A percentile compares a stretch with the other conserved stretches of the same genome.
These are phyloP conservation scores for Tetracladium marchalianum DNA, from an alignment of 495 filamentous ascomycete species.

Conservation along the genomic window DNA sequence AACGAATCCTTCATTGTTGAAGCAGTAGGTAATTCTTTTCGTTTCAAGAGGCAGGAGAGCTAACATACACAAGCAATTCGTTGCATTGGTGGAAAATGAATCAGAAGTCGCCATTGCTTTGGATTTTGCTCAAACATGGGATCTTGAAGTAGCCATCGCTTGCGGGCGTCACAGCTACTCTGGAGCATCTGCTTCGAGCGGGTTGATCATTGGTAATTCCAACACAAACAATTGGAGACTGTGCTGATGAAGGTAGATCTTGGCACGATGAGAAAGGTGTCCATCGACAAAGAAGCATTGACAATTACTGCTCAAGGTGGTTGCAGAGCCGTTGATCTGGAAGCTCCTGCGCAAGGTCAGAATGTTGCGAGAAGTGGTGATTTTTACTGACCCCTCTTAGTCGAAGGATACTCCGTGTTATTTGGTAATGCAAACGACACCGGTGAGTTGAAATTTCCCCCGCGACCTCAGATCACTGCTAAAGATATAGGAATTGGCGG, in stretches of 20 bases:
- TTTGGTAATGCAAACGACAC: slow-evolving; percentile 13
- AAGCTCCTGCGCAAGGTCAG: slow-evolving; percentile 2
- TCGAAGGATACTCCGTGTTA: slow-evolving; percentile 5
- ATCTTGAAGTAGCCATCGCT: slow-evolving; percentile 4
- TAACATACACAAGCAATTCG: too few relatives aligned
- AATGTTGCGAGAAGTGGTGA: not conserved
- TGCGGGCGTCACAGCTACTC: slow-evolving; percentile 7
- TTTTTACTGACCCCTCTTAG: not conserved
- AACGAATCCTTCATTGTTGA: not conserved
- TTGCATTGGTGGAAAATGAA: slow-evolving; percentile 8
- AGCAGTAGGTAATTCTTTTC: not conserved
- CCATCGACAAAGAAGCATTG: slow-evolving; percentile 1
- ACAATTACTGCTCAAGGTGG: slow-evolving; percentile 10
- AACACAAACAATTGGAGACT: not conserved
- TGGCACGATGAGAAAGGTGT: slow-evolving; percentile 9
- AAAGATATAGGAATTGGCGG: slow-evolving; percentile 7
- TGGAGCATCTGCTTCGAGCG: slow-evolving; percentile 6
- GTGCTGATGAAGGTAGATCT: not conserved
- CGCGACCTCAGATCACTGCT: not conserved
- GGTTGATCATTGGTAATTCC: slow-evolving; percentile 10
- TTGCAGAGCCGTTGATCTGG: slow-evolving; percentile 8
- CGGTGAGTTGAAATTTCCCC: not conserved
- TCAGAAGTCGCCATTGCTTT: slow-evolving; percentile 3
- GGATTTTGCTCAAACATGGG: slow-evolving; percentile 4
- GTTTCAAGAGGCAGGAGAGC: not conserved